Base-by-base conservation (phyloP, 116 monocot species). In the Posidonia oceanica region DNA sequence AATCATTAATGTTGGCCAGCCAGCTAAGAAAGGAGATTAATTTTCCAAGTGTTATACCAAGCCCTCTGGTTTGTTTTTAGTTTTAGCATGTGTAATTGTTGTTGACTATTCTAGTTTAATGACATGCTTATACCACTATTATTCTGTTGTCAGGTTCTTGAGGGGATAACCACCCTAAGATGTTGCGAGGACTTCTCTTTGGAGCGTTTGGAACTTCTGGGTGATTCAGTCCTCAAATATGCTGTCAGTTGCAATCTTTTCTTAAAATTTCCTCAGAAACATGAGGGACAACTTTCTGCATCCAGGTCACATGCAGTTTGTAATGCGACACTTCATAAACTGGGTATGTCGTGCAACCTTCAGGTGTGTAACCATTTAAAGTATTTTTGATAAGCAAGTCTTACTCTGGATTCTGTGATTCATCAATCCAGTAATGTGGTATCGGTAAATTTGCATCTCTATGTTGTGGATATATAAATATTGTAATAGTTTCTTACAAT, bases 211-310 rank as follows among this genome's bases (percentile, higher is more conserved):
- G 99, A 99, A 77, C 81, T 88, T 54, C 66, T 99, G 60, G 99
- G 99, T 23, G 99, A 99, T 80, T 99, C 99, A 44, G 86, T 99
- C 7, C 70, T 99, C 67, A 99, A 99, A 77, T 99, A 90, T 83
- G 78, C 84, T 53, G 83, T 93, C 36, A 88, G 88, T 69, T 90
- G 88, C 66, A 58, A 73, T 72, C 79, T 99, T 42, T 99, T 80
- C 77, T 61, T 99, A 41, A 93, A 79, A 75, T 84, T 71, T 80
- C 90, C 86, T 22, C 65, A 88, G 44, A 80, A 88, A 6, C 81
- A 93, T 71, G 99, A 99, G 75, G 99, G 86, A 10, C 86, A 90
- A 36, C 72, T 99, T 70, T 77, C 90, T 66, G 75, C 82, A 36
- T 52, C 52, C 23, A 84, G 99, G 59, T 78, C 82, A 71, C 73